Evolutionary conservation across 306 rosid species (phyloP).

Genomic region (Sechiopsis laciniata): DNA sequence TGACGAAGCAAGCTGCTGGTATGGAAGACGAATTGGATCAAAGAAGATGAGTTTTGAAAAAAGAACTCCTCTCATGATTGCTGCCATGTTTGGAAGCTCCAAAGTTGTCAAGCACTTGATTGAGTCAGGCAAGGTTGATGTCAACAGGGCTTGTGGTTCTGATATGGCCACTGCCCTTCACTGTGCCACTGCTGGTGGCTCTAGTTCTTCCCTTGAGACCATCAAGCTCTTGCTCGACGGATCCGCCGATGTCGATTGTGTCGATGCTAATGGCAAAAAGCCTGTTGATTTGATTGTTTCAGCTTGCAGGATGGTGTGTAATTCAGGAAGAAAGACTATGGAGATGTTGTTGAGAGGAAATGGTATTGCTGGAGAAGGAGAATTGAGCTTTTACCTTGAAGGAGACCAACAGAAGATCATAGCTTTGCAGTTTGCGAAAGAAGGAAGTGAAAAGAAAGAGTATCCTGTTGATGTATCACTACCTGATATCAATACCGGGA

Average conservation of each 20-base stretch:
- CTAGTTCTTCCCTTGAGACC: slow-evolving; percentile 49
- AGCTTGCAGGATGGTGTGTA: slow-evolving; percentile 35
- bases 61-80: slow-evolving; percentile 91
- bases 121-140: slow-evolving; percentile 55
- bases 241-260: slow-evolving; percentile 49
- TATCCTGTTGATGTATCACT: slow-evolving; percentile 75
- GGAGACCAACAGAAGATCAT: slow-evolving; percentile 38
- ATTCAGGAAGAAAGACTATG: slow-evolving; percentile 54
- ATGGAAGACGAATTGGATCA: slow-evolving; percentile 81
- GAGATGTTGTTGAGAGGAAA: slow-evolving; percentile 66
- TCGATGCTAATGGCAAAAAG: slow-evolving; percentile 50
- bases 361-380: slow-evolving; percentile 31
- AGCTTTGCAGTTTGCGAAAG: slow-evolving; percentile 30
- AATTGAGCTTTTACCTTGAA: slow-evolving; percentile 32
- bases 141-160: slow-evolving; percentile 63
- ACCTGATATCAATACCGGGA: slow-evolving; percentile 89
- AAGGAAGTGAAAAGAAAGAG: slow-evolving; percentile 81
- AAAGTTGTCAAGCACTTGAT: slow-evolving; percentile 59
- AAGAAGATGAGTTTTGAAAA: slow-evolving; percentile 85
- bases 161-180: slow-evolving; percentile 89
- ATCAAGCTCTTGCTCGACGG: slow-evolving; percentile 83
- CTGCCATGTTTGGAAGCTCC: slow-evolving; percentile 74
- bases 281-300: slow-evolving; percentile 64
- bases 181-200: slow-evolving; percentile 77
- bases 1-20: slow-evolving; percentile 70